A percentile compares a stretch with the other conserved stretches of the same genome.
These are phyloP conservation scores for Aspergillus thermomutatus DNA, from an alignment of 2,329 filamentous ascomycete genomes.

Conservation along the genomic window DNA sequence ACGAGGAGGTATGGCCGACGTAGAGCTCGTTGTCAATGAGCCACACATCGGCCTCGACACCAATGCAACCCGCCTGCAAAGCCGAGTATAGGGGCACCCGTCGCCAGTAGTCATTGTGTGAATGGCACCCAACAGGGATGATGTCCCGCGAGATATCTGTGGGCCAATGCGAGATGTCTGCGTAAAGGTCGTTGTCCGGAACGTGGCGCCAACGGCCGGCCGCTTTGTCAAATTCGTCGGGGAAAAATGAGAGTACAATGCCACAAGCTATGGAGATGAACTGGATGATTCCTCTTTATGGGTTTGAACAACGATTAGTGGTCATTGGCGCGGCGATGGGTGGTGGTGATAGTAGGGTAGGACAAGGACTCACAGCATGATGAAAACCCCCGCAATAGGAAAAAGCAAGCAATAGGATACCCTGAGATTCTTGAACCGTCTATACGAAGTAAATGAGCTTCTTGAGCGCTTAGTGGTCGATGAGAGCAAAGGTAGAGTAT, in stretches of 20 bases:
- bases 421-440: constrained; percentile 13
- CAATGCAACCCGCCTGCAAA: constrained; percentile 51
- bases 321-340: not conserved
- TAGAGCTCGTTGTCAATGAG: constrained; percentile 52
- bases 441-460: not conserved
- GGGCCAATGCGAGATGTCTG: constrained; percentile 41
- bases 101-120: constrained; percentile 60
- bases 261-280: constrained; percentile 38
- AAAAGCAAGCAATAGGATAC: constrained; percentile 17
- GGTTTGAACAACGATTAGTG: constrained; percentile 1
- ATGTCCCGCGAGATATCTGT: constrained; percentile 51
- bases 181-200: constrained; percentile 31
- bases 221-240: constrained; percentile 39
- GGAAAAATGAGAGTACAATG: constrained; percentile 40
- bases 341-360: not conserved
- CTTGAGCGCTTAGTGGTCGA: constrained; percentile 1
- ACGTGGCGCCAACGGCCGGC: constrained; percentile 40
- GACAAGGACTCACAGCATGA: constrained; percentile 31
- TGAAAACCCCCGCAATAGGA: constrained; percentile 21
- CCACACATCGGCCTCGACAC: constrained; percentile 59
- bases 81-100: constrained; percentile 54
- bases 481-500: constrained; percentile 9
- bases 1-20: constrained; percentile 51
- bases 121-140: constrained; percentile 51
- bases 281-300: constrained; percentile 38